Conservation (phyloP, 345 rosid species). For the Lumnitzera racemosa region DNA sequence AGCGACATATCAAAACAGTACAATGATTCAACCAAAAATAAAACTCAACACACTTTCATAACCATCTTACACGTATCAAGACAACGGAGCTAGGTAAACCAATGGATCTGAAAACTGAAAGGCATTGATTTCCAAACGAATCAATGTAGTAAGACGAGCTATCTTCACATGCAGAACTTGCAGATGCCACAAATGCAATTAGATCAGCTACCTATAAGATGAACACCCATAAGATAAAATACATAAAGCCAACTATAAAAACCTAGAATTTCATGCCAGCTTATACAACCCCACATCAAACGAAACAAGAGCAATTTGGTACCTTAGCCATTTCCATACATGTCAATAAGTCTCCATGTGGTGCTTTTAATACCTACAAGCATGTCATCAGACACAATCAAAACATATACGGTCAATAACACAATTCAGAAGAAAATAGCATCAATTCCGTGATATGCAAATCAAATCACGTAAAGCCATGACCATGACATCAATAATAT, state of each 20-base stretch:
- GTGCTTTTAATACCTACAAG: conserved; percentile 63
- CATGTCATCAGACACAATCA: background rate
- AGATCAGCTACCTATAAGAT: conserved; percentile 78
- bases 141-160: conserved; percentile 43
- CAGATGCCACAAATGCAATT: conserved; percentile 89
- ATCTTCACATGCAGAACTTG: conserved; percentile 46
- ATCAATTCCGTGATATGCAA: too few species aligned
- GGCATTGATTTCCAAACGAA: conserved; percentile 78
- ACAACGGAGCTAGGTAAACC: conserved; percentile 90
- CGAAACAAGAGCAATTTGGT: conserved; percentile 7
- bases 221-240: background rate
- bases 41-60: background rate
- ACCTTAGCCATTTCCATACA: conserved; percentile 98
- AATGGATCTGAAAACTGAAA: conserved; percentile 74
- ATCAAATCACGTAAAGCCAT: too few species aligned
- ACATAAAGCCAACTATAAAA: background rate
- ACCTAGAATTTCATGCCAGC: background rate
- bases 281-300: background rate
- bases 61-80: conserved; percentile 70
- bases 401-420: background rate
- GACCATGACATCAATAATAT: too few species aligned
- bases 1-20: background rate
- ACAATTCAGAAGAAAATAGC: background rate
- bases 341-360: conserved; percentile 70
- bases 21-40: background rate